Evolutionary conservation across 768 basidiomycete genomes (phyloP).

Genomic region (Mycena vulgaris): DNA sequence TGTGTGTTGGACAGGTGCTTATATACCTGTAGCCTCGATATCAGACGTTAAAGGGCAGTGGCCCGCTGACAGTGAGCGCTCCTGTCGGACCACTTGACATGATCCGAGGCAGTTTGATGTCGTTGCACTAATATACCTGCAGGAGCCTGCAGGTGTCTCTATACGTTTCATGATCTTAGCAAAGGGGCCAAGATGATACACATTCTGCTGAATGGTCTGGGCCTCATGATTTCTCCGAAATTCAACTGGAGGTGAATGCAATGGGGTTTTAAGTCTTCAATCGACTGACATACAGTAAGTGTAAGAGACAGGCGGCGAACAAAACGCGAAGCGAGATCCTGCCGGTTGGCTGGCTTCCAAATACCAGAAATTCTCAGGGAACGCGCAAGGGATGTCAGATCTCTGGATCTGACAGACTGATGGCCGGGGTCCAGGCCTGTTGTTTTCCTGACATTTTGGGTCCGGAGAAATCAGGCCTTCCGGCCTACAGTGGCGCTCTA

Average conservation of each 20-base stretch:
- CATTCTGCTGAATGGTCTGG: slow-evolving; percentile 2
- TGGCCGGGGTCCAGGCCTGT: too few species aligned
- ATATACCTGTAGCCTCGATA: slow-evolving; percentile 1
- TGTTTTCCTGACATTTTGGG: too few species aligned
- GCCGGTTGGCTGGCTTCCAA: too few species aligned
- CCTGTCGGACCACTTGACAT: slow-evolving; percentile 3
- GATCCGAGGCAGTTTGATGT: slow-evolving; percentile 1
- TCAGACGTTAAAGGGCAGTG: slow-evolving; percentile 3
- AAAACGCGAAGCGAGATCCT: too few species aligned
- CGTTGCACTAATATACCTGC: not conserved
- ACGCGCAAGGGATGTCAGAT: too few species aligned
- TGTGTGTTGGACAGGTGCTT: slow-evolving; percentile 7
- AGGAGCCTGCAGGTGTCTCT: too few species aligned
- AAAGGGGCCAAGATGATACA: not conserved
- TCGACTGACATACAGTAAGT: too few species aligned
- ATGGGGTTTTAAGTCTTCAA: too few species aligned
- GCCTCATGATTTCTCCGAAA: not conserved
- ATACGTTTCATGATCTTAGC: slow-evolving; percentile 1
- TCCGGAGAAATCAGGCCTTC: too few species aligned
- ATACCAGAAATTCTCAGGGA: too few species aligned
- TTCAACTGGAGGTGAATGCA: not conserved
- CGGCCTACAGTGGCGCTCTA: slow-evolving; percentile 1
- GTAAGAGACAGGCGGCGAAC: too few species aligned
- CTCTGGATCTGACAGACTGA: too few species aligned
- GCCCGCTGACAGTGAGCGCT: slow-evolving; percentile 3